Evolutionary conservation across 78 protist species (phyloP).

Genomic region (Dictyostelium capitatum): DNA sequence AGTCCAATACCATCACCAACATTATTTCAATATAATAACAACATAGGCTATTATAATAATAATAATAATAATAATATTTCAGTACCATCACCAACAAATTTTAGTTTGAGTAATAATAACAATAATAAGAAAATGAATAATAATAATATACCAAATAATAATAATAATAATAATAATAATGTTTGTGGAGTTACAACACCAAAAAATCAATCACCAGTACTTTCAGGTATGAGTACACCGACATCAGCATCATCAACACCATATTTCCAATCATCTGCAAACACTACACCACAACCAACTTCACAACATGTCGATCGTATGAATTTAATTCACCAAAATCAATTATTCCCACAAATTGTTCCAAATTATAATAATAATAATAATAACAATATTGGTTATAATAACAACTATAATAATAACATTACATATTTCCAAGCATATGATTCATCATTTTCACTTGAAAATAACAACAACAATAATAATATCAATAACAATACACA

Average conservation of each 20-base stretch:
- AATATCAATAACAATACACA: background rate
- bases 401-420: background rate
- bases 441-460: background rate
- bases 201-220: background rate
- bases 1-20: slow-evolving; percentile 28
- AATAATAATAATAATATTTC: background rate
- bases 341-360: background rate
- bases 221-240: background rate
- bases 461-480: background rate
- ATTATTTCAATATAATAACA: background rate
- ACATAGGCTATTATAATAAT: background rate
- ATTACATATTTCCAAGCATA: background rate
- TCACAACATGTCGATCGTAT: background rate
- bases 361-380: background rate
- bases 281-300: background rate
- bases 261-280: background rate
- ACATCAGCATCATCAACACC: slow-evolving; percentile 25
- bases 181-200: background rate
- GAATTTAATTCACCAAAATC: background rate
- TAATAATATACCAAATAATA: background rate
- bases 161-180: background rate
- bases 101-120: background rate
- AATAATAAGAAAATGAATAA: background rate
- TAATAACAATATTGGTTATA: slow-evolving; percentile 14
- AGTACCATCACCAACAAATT: background rate